Base-by-base conservation (phyloP, 1,284 basidiomycete genomes). In the Phylloporus gajari region DNA sequence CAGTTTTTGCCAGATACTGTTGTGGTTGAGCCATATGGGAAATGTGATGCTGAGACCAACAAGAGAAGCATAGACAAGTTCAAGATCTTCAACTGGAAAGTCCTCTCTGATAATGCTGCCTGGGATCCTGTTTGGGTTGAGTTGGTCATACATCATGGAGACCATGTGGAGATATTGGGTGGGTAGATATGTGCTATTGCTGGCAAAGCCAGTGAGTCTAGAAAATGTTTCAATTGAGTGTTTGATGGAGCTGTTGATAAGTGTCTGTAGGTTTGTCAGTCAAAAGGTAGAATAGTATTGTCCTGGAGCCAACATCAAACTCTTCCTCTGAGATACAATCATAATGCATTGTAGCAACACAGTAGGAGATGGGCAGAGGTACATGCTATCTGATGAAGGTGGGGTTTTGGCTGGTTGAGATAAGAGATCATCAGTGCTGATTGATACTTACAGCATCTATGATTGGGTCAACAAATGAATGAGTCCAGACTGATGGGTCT, bases 91-190 rank as follows among this genome's bases (percentile, higher is more conserved):
- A 19, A 51, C 27, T 2, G 69, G 38, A 30, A 70, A 64, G 56
- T 76, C 69, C 42, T 69, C 17, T 25, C 62, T 69, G 23, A 70
- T 13, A 8, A 21, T 46, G 8, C 69, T 69, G 4, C 25, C 56
- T 2, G 78, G 81, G 53, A 81, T 75, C 46, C 69, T 79, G 63
- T 56, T 67, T 19, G 67, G 68, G 11, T 70, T 58, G 56, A 82
- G 80, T 17, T 79, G 69, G 25, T 75, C 63, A 58, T 72, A 82
- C 68, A 80, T 69, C 32, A 74, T 60, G 42, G 75, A 65, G 17
- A 80, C 27, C 51, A 82, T 72, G 38, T 67, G 75, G 32, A 80
- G 69, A 65, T 77, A 80, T 63, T 82, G 79, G 9, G 40, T 25
- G 2, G 78, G 73, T 23, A 65, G n/a, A 35, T 76, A 81, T 67